Percentiles rank a stretch among this genome's conserved stretches.
These are phyloP conservation scores for Neurospora crassa DNA, from an alignment of 2,329 filamentous ascomycete genomes.

Conservation along the genomic window DNA sequence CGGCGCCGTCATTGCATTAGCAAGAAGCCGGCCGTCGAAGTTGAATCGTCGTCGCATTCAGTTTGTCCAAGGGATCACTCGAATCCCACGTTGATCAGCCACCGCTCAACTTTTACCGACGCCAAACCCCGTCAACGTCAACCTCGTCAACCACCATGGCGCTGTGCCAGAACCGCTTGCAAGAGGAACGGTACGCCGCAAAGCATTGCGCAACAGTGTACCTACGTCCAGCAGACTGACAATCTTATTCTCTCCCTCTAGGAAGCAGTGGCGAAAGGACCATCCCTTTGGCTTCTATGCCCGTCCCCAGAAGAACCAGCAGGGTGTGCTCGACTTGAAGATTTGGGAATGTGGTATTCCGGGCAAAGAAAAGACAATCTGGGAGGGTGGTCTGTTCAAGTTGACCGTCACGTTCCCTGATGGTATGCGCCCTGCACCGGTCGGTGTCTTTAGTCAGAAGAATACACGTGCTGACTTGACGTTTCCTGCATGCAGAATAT, in stretches of 20 bases:
- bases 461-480: constrained; percentile 12
- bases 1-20: constrained; percentile 3
- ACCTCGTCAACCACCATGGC: constrained; percentile 50
- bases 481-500: constrained; percentile 56
- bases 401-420: constrained; percentile 88
- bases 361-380: constrained; percentile 92
- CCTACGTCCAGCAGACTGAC: constrained; percentile 6
- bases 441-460: background rate
- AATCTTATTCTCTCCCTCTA: constrained; percentile 26
- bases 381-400: constrained; percentile 97
- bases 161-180: constrained; percentile 77
- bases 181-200: constrained; percentile 68
- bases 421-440: constrained; percentile 43
- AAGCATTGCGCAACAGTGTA: background rate
- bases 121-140: background rate
- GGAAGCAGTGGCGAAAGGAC: constrained; percentile 93
- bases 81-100: background rate
- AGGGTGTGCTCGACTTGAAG: constrained; percentile 84
- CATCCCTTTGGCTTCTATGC: constrained; percentile 98
- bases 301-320: constrained; percentile 68
- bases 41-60: background rate
- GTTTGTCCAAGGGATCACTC: background rate
- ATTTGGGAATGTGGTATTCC: constrained; percentile 95
- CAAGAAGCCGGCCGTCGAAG: background rate
- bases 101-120: background rate